Percentiles rank a stretch among this genome's conserved stretches.
Conservation (phyloP, 306 rosid species). For the Vachellia collinsii region DNA sequence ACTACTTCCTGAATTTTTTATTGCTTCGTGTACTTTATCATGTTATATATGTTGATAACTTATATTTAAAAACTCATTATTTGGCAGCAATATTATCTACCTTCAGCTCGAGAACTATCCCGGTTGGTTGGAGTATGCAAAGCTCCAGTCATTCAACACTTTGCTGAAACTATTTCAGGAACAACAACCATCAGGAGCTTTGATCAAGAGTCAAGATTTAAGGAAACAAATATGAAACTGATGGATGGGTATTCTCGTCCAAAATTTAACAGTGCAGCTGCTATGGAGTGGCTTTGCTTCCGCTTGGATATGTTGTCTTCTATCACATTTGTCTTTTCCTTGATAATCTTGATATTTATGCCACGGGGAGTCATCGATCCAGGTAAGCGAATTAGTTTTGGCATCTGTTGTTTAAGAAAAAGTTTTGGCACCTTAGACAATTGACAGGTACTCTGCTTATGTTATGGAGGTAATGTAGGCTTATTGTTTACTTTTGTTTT, state of each 20-base stretch:
- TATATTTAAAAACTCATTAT: conserved; percentile 21
- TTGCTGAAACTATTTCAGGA: conserved; percentile 85
- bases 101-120: conserved; percentile 82
- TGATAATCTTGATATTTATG: conserved; percentile 71
- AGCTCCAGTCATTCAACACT: conserved; percentile 89
- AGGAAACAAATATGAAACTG: too few species aligned
- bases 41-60: conserved; percentile 2
- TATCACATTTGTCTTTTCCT: conserved; percentile 68
- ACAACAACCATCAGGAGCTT: conserved; percentile 85
- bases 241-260: conserved; percentile 74
- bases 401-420: background rate
- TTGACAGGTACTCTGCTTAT: background rate
- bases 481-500: background rate
- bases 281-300: conserved; percentile 87
- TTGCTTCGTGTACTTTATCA: conserved; percentile 8
- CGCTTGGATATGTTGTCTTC: conserved; percentile 76
- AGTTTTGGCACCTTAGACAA: background rate
- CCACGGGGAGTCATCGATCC: conserved; percentile 81
- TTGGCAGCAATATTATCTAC: conserved; percentile 73
- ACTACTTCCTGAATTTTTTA: background rate
- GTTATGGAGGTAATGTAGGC: background rate
- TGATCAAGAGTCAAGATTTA: conserved; percentile 72
- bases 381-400: conserved; percentile 46
- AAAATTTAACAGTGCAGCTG: conserved; percentile 63
- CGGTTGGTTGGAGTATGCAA: conserved; percentile 82